A percentile compares a stretch with the other conserved stretches of the same genome.
These are phyloP conservation scores for Alternaria novae-zelandiae DNA, from an alignment of 2,329 filamentous ascomycete species.

Conservation along the genomic window DNA sequence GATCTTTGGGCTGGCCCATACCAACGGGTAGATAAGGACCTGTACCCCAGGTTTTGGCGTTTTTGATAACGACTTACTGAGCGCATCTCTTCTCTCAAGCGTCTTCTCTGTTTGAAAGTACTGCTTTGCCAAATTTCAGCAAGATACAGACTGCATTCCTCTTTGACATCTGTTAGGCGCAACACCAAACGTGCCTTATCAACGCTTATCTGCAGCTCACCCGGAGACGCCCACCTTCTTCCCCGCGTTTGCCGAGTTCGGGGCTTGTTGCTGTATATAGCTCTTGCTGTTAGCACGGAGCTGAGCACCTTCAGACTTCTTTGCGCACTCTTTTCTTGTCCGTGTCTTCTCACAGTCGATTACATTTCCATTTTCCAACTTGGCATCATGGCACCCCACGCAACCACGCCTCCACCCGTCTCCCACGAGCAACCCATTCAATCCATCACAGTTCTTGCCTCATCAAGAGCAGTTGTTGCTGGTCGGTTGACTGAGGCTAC, in stretches of 20 bases:
- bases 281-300: conserved; percentile 18
- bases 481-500: conserved; percentile 81
- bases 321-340: conserved; percentile 9
- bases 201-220: conserved; percentile 41
- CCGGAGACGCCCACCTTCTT: conserved; percentile 21
- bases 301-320: conserved; percentile 5
- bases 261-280: conserved; percentile 26
- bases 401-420: conserved; percentile 39
- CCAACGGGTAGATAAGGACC: conserved; percentile 41
- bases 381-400: conserved; percentile 47
- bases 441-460: conserved; percentile 77
- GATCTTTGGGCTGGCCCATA: conserved; percentile 19
- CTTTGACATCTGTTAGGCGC: conserved; percentile 14
- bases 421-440: conserved; percentile 39
- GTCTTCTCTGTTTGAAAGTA: not conserved
- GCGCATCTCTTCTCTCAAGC: conserved; percentile 6
- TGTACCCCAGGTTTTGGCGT: conserved; percentile 46
- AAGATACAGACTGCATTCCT: conserved; percentile 4
- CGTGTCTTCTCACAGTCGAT: conserved; percentile 5
- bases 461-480: conserved; percentile 80
- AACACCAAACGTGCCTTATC: conserved; percentile 37
- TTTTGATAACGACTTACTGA: conserved; percentile 15
- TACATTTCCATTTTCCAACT: not conserved
- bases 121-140: not conserved
- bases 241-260: conserved; percentile 32